A percentile compares a stretch with the other conserved stretches of the same genome.
Evolutionary conservation across 1,139 yeast genomes (phyloP).

Genomic region (Candida neerlandica): DNA sequence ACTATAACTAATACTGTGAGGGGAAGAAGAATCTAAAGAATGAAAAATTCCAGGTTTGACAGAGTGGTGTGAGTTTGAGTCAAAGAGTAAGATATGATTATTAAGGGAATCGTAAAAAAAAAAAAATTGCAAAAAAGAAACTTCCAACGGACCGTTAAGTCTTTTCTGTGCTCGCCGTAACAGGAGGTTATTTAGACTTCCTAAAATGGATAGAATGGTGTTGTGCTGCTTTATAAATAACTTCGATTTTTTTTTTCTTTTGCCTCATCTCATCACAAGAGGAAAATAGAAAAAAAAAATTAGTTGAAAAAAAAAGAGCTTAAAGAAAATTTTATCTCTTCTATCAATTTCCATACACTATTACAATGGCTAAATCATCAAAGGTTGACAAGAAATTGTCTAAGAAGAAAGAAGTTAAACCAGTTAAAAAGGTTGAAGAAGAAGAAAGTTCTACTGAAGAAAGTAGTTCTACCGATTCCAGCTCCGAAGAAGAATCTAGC

Average conservation of each 20-base stretch:
- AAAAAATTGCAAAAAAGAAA: not conserved
- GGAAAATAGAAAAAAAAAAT: constrained; percentile 7
- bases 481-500: constrained; percentile 6
- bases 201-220: not conserved
- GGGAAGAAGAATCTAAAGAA: not conserved
- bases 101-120: not conserved
- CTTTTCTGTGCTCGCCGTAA: constrained; percentile 1
- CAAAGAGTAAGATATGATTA: not conserved
- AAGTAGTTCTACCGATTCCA: constrained; percentile 5
- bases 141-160: not conserved
- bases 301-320: constrained; percentile 9
- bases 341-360: not conserved
- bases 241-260: constrained; percentile 5
- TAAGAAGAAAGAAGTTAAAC: constrained; percentile 19
- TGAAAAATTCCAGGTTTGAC: constrained; percentile 4
- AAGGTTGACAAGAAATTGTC: constrained; percentile 29
- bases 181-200: constrained; percentile 3
- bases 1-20: not conserved
- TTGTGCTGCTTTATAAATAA: not conserved
- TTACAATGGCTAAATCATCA: constrained; percentile 34
- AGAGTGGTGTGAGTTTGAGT: not conserved
- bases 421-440: constrained; percentile 24
- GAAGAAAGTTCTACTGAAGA: constrained; percentile 20
- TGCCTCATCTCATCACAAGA: constrained; percentile 15
- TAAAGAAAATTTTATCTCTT: not conserved